Conservation (phyloP, 305 asterid species). For the Rubia peregrina region DNA sequence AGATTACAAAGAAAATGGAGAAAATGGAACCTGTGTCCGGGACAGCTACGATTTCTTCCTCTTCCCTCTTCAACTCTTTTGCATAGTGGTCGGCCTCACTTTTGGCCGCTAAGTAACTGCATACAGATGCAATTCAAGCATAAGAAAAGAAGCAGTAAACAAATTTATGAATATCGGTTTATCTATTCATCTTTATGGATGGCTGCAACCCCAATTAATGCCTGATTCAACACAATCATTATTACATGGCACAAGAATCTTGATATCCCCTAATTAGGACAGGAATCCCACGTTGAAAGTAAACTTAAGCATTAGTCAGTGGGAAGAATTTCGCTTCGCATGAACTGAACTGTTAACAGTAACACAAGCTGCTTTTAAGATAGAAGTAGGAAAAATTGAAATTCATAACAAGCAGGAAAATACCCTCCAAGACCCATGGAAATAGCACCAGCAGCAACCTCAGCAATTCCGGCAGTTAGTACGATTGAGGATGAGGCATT, state of each 20-base stretch:
- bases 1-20: not conserved
- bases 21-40: conserved; percentile 71
- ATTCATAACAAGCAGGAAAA: too few species aligned
- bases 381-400: too few species aligned
- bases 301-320: too few species aligned
- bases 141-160: too few species aligned
- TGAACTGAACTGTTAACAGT: not conserved
- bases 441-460: conserved; percentile 97
- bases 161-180: not conserved
- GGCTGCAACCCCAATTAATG: too few species aligned
- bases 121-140: not conserved
- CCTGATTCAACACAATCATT: too few species aligned
- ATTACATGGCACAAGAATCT: not conserved
- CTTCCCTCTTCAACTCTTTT: conserved; percentile 75
- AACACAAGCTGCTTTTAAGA: not conserved
- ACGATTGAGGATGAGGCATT: conserved; percentile 80
- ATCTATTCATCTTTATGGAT: not conserved
- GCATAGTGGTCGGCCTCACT: conserved; percentile 88
- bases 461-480: conserved; percentile 90
- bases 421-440: conserved; percentile 99
- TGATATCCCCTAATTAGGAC: too few species aligned
- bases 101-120: conserved; percentile 87
- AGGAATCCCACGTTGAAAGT: too few species aligned
- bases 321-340: too few species aligned
- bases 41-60: conserved; percentile 71